Evolutionary conservation across 208 protist genomes (phyloP).

Genomic region (Porcisia deanei): DNA sequence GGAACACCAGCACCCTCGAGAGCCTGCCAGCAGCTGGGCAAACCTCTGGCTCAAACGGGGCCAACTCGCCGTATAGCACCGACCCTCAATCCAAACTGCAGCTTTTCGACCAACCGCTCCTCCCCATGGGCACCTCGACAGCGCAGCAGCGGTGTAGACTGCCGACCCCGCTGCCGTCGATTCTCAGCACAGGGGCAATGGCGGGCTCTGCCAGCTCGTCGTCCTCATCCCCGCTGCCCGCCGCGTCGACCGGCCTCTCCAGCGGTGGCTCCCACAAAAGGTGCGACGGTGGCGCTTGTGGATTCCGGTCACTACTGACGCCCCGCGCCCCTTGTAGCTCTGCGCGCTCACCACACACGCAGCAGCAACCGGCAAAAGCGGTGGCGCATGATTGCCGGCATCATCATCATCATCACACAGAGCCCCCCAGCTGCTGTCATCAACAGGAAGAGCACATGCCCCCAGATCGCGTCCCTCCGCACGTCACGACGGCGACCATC

Average conservation of each 20-base stretch:
- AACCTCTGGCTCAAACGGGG: not conserved
- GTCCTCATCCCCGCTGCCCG: not conserved
- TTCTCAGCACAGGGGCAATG: not conserved
- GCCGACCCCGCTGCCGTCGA: not conserved
- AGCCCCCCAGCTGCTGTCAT: not conserved
- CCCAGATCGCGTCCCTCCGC: not conserved
- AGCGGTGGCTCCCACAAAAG: not conserved
- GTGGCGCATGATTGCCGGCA: no score
- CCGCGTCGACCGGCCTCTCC: not conserved
- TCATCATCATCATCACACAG: no score
- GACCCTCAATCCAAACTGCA: not conserved
- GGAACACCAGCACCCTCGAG: not conserved
- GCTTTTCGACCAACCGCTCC: not conserved
- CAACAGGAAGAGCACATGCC: not conserved
- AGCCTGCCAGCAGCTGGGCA: not conserved
- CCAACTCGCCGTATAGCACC: not conserved
- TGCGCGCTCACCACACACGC: not conserved
- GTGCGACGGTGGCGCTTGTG: not conserved
- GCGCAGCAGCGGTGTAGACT: not conserved
- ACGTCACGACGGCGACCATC: not conserved
- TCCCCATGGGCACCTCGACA: not conserved
- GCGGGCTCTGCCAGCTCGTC: not conserved
- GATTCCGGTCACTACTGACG: not conserved
- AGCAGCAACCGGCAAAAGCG: not conserved
- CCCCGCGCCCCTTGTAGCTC: not conserved